These are phyloP conservation scores for Ostreobium quekettii DNA, from an alignment of 139 green algal species.

Conservation along the genomic window DNA sequence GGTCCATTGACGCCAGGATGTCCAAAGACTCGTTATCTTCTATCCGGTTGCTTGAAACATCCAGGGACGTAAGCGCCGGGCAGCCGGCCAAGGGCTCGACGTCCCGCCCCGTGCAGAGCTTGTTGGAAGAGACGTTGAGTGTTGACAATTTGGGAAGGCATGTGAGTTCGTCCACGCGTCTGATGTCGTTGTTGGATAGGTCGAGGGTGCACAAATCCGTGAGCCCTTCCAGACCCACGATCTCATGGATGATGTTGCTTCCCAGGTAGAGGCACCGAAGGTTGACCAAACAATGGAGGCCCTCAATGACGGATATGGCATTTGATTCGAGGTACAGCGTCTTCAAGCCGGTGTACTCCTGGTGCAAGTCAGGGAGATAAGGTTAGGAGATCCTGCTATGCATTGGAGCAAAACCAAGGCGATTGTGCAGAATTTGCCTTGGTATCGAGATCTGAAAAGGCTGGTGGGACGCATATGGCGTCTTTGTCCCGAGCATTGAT, in stretches of 20 bases:
- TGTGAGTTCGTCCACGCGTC: constrained; percentile 26
- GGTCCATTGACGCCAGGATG: constrained; percentile 25
- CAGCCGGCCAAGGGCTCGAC: constrained; percentile 34
- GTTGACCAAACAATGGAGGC: constrained; percentile 37
- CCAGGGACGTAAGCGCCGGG: constrained; percentile 38
- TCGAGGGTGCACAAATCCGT: constrained; percentile 48
- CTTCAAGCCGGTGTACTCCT: constrained; percentile 63
- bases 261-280: constrained; percentile 58
- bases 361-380: constrained; percentile 6
- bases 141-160: constrained; percentile 39
- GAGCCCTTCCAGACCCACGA: constrained; percentile 34
- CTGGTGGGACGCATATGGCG: neutral
- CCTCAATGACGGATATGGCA: constrained; percentile 49
- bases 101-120: constrained; percentile 29
- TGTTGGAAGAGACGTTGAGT: constrained; percentile 43
- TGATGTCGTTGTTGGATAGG: constrained; percentile 55
- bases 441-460: neutral
- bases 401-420: neutral
- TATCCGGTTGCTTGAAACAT: constrained; percentile 44
- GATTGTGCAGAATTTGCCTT: constrained; percentile 1
- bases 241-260: constrained; percentile 47
- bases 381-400: neutral
- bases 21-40: constrained; percentile 31
- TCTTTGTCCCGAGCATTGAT: neutral
- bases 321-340: constrained; percentile 72